Evolutionary conservation across 768 basidiomycete species (phyloP).

Genomic region (Russula compacta): DNA sequence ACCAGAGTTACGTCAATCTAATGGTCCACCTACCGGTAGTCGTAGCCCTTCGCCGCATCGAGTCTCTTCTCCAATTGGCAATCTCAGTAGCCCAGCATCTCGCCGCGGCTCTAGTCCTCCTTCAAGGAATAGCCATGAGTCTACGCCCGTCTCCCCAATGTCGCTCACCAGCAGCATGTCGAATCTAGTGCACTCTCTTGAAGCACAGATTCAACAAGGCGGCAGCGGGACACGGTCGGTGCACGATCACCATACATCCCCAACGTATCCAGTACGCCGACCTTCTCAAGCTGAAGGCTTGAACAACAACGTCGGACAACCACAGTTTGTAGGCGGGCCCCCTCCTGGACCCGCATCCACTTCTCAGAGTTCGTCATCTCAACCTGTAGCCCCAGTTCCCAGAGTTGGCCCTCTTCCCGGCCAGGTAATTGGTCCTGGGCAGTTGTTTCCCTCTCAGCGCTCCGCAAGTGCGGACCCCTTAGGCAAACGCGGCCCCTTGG

Average conservation of each 20-base stretch:
- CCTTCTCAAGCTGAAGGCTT: slow-evolving; percentile 21
- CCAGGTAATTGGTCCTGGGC: slow-evolving; percentile 16
- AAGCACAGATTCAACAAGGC: slow-evolving; percentile 27
- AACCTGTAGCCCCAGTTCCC: not conserved
- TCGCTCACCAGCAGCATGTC: slow-evolving; percentile 21
- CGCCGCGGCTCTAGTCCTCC: slow-evolving; percentile 3
- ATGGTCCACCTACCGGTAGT: not conserved
- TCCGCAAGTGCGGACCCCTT: slow-evolving; percentile 9
- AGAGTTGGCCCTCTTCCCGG: not conserved
- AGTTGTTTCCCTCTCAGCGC: slow-evolving; percentile 18
- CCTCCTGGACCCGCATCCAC: not conserved
- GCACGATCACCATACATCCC: slow-evolving; percentile 20
- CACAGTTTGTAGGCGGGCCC: not conserved
- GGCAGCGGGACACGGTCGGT: slow-evolving; percentile 17
- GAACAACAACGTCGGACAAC: not conserved
- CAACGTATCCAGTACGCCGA: slow-evolving; percentile 20
- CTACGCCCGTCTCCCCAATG: not conserved
- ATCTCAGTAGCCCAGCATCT: not conserved
- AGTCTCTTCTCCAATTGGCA: slow-evolving; percentile 18
- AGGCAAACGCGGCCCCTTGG: slow-evolving; percentile 9
- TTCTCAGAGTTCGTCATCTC: not conserved
- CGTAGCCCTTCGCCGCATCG: slow-evolving; percentile 22
- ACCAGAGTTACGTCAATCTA: slow-evolving; percentile 13
- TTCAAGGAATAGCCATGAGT: slow-evolving; percentile 15
- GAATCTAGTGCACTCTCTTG: slow-evolving; percentile 23